These are phyloP conservation scores for Sarocladiaceae sp. DNA, from an alignment of 2,329 filamentous ascomycete genomes.

Conservation along the genomic window DNA sequence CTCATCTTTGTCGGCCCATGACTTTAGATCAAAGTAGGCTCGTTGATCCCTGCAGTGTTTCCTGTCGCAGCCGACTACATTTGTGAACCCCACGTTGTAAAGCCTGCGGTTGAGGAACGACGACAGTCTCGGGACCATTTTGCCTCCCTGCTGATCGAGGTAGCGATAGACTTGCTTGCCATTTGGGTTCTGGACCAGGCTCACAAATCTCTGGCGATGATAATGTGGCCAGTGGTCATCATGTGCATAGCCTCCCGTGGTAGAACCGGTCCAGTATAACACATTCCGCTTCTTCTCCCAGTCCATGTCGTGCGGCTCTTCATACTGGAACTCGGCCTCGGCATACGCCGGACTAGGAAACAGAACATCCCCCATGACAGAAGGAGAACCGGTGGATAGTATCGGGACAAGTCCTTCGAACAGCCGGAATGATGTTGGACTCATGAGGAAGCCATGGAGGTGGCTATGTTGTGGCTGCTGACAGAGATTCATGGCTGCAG, in stretches of 20 bases:
- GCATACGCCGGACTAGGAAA: constrained; percentile 45
- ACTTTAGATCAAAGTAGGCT: constrained; percentile 22
- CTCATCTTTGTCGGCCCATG: constrained; percentile 26
- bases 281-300: constrained; percentile 45
- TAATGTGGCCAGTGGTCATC: constrained; percentile 18
- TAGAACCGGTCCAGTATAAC: constrained; percentile 53
- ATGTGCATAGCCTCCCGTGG: constrained; percentile 38
- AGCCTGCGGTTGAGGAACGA: constrained; percentile 29
- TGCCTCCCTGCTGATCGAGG: constrained; percentile 18
- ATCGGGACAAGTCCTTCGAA: constrained; percentile 37
- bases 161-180: constrained; percentile 23
- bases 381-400: constrained; percentile 36
- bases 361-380: constrained; percentile 46
- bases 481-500: constrained; percentile 32
- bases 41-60: constrained; percentile 29
- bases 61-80: constrained; percentile 36
- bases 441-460: constrained; percentile 38
- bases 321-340: constrained; percentile 34
- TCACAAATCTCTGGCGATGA: constrained; percentile 42
- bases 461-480: constrained; percentile 34
- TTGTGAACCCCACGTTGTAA: constrained; percentile 39
- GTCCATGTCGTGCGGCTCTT: constrained; percentile 28
- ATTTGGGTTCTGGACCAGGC: constrained; percentile 26
- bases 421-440: constrained; percentile 34
- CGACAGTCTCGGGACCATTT: constrained; percentile 15